Conservation (phyloP, 2,329 filamentous ascomycete genomes). For the Penicillium sp. region DNA sequence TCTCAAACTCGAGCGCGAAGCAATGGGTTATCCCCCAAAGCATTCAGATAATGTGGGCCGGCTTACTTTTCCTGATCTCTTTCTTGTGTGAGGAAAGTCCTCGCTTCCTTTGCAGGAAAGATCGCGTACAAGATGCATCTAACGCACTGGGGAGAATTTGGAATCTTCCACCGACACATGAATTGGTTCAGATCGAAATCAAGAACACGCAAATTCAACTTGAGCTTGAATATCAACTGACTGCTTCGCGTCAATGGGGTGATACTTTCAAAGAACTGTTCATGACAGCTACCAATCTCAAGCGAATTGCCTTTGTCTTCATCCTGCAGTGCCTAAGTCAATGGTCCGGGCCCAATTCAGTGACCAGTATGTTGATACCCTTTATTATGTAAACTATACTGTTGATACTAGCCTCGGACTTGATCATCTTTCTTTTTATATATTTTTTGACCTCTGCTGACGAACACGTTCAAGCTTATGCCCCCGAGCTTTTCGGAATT, state of each 20-base stretch:
- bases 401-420: too few species aligned
- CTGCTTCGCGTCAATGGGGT: slow-evolving; percentile 35
- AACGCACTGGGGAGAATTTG: too few species aligned
- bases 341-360: slow-evolving; percentile 53
- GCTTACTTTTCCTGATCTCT: slow-evolving; percentile 65
- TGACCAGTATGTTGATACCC: slow-evolving; percentile 52
- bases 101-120: slow-evolving; percentile 31
- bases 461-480: slow-evolving; percentile 60
- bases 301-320: slow-evolving; percentile 64
- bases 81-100: slow-evolving; percentile 68
- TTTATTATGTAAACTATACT: too few species aligned
- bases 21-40: slow-evolving; percentile 65
- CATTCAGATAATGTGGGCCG: slow-evolving; percentile 73
- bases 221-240: too few species aligned
- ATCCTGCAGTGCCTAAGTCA: slow-evolving; percentile 69
- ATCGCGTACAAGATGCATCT: too few species aligned
- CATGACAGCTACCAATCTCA: slow-evolving; percentile 62
- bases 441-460: too few species aligned
- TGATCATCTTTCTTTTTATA: too few species aligned
- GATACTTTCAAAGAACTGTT: slow-evolving; percentile 68
- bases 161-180: too few species aligned
- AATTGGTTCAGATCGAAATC: too few species aligned
- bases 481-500: slow-evolving; percentile 67
- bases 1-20: slow-evolving; percentile 38
- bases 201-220: too few species aligned